Evolutionary conservation across 2,329 filamentous ascomycete genomes (phyloP), one percentile per base, ranked within the genome.

Genomic region (Emmonsia crescens): DNA sequence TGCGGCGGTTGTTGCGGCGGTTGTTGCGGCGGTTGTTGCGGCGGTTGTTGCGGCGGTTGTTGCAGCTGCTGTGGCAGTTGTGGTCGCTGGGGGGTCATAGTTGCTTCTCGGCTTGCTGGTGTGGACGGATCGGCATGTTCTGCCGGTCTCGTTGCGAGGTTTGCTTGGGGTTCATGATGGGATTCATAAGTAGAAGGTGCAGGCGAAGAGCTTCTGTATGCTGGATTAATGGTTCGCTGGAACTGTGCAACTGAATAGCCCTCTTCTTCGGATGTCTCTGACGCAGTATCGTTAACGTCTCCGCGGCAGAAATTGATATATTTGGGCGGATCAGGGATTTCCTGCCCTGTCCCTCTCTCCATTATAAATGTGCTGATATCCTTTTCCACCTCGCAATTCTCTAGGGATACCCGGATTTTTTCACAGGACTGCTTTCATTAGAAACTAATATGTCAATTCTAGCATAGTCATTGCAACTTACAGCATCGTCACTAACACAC

Each of bases 251-350:
- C 91, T 0, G 91, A 96, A 72, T 96, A 99, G 68, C 83, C 86
- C 4, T 92, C 92, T n/a, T 96, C 92, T 27, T 96, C 91, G 0
- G 89, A 93, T 12, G 83, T 80, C 65, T 94, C 90, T 1, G 93
- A 96, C 67, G 86, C 85, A 44, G 84, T 86, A 68, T 99, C 94
- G 60, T 86, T 78, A 44, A 82, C 82, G 72, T 96, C 92, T 19
- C 93, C 94, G 12, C 94, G 88, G 73, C 91, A 95, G 75, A 97
- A 99, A 79, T 99, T 96, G 84, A 99, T 96, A 74, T 96, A 99
- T 74, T 91, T 96, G 51, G 94, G 94, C 29, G 94, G 85, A 73
- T 96, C 94, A 1, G 94, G 95, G 55, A 99, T 99, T 74, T 99
- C 95, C 74, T 97, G 93, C 5, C 94, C 92, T 2, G 94, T 99